Evolutionary conservation across 2,329 filamentous ascomycete species (phyloP), one percentile per base, ranked within the genome.

Genomic region (Hirsutella minnesotensis): DNA sequence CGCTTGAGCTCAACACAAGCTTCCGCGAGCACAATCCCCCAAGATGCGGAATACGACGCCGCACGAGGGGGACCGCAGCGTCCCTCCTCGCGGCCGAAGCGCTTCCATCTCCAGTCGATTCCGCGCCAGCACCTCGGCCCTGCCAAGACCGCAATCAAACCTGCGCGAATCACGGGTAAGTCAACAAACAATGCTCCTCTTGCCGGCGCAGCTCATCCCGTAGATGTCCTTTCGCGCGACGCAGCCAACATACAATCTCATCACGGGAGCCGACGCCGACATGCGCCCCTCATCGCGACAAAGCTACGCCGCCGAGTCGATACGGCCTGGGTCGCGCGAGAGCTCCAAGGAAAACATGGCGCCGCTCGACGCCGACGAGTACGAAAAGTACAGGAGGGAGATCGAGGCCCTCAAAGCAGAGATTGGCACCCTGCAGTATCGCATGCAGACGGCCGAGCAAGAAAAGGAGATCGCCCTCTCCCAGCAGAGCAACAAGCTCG

Each of bases 371-470:
- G 69, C 69, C n/a, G 71, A 77, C 45, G 68, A 73, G 43, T 76
- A 77, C 54, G 75, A 79, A 54, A 69, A 66, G 38, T 75, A 74
- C 55, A 67, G 70, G 39, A 70, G 65, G 43, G 67, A 67, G 30
- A 75, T 73, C 46, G 89, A 96, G 55, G 83, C 89, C 49, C 72
- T 96, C 21, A 89, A 90, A 56, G 86, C 90, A 2, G 87, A 95
- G 62, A 70, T 96, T 35, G 92, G 89, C 47, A 86, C 87, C 0
- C 68, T 95, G 40, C 82, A 81, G 47, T 98, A 95, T 65, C 86
- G 90, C 45, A 73, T 95, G 50, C 85, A 88, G 54, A 90, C 85
- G 16, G 68, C 86, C 42, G 89, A 90, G 54, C 86, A 95, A 52
- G 90, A 96, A 56, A 82, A 85, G 52, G 87, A 94, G 45, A 75